Base-by-base conservation (phyloP, 805 yeast species). In the Schwanniomyces yamadae region DNA sequence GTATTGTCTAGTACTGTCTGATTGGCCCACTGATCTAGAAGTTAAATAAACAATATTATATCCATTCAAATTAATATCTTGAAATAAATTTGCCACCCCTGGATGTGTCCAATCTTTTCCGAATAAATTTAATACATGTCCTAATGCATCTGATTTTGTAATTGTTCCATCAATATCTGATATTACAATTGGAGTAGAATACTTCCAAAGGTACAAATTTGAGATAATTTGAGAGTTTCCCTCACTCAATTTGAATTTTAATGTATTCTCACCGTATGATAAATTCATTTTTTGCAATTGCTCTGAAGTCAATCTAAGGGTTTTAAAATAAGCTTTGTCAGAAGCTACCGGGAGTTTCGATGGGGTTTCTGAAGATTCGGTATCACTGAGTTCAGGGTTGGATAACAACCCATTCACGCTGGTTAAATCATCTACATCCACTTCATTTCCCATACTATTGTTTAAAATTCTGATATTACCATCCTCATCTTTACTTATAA, bases 91-190 rank as follows among this genome's bases (percentile, higher is more conserved):
- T 2, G 97, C 96, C 26, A 93, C 99, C 21, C 99, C 99, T 2
- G 80, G 77, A 57, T 93, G 99, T 0, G 99, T 93, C 99, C 99
- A 93, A 65, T 93, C 99, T 49, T 88, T 77, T 4, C 99, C 99
- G 23, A 93, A 69, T 79, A 91, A 80, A 12, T 93, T 89, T 59
- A 93, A 69, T 2, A 93, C 91, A 61, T 93, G 99, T 3, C 99
- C 99, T 51, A 93, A 67, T 0, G 99, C 99, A 65, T 93, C 99
- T 1, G 97, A 89, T 60, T 89, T 90, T 12, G 99, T 93, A 46
- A 93, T 93, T 1, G 99, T 93, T 12, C 99, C 99, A 59, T 93
- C 99, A 40, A 93, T 93, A 63, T 93, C 99, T 6, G 96, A 87
- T 17, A 93, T 91, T 5, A 93, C 99, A 27, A 93, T 84, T 1